Base-by-base conservation (phyloP, 2,329 filamentous ascomycete genomes). In the Monosporascus sp. region DNA sequence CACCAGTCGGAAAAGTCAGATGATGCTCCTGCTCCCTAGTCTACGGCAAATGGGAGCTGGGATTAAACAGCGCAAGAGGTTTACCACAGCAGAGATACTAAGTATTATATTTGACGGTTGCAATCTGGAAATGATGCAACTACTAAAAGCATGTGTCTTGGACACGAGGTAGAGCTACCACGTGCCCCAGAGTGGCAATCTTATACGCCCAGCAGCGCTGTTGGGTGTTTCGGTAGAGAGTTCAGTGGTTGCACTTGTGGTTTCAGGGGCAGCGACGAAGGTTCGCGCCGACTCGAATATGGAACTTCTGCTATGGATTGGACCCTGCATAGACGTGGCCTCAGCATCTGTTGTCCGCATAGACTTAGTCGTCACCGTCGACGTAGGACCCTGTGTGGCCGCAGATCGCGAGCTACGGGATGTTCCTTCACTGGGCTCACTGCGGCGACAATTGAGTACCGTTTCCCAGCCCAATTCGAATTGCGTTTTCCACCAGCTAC, bases 381-480 rank as follows among this genome's bases (percentile, higher is more conserved):
- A 20, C 5, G 19, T 24, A 5, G 11, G 11, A 6, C 14, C 40
- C 5, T 43, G n/a, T 14, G 9, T 43, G 2, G 9, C 14, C 19
- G 40, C 9, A 24, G n/a, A 20, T 20, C 19, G 9, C 19, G 40
- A 43, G 40, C 31, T 35, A 35, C 11, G 11, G 17, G 40, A 11
- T 16, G 19, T 5, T 14, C 11, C 19, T 43, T 14, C 40, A 20
- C 11, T 7, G 14, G 5, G n/a, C 22, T 35, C 11, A 35, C 11
- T 35, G 9, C 4, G n/a, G 19, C 20, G 40, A 40, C 54, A 58
- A 31, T 54, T 43, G 3, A 45, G 51, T n/a, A 54, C 20, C 14
- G 44, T 62, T 22, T 63, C 50, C 62, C 61, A 67, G 20, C 66
- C 66, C 41, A 56, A 54, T 1, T 56, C 54, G 55, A 59, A 68